Percentiles rank a stretch among this genome's conserved stretches.
phyloP scores from a whole-genome alignment of 805 yeast species.

The Suhomyces sp. region DNA sequence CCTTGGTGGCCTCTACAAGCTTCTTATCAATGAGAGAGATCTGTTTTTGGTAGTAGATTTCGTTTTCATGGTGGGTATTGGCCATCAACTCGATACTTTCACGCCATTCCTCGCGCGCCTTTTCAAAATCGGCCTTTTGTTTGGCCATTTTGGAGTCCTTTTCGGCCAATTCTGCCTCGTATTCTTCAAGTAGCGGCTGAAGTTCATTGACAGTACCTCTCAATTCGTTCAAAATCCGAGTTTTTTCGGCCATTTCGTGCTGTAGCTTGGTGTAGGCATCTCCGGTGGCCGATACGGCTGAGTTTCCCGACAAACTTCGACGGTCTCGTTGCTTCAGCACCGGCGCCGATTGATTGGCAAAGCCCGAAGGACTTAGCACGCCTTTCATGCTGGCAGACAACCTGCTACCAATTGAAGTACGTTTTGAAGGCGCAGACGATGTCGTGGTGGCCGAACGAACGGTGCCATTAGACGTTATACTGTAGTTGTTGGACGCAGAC shows the following conservation, averaged over 20 bases:
- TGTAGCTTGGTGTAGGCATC: slow-evolving; percentile 20
- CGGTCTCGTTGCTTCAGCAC: slow-evolving; percentile 3
- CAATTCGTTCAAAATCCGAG: slow-evolving; percentile 45
- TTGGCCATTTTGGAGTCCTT: slow-evolving; percentile 47
- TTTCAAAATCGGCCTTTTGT: slow-evolving; percentile 47
- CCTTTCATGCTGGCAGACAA: slow-evolving; percentile 5
- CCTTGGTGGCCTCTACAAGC: background rate
- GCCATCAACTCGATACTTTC: slow-evolving; percentile 57
- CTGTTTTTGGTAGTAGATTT: slow-evolving; percentile 45
- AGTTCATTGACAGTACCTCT: slow-evolving; percentile 48
- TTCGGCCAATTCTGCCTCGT: slow-evolving; percentile 40
- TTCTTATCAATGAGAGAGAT: slow-evolving; percentile 32
- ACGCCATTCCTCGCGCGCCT: slow-evolving; percentile 57
- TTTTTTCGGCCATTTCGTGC: slow-evolving; percentile 40
- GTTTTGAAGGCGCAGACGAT: background rate
- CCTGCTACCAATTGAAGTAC: slow-evolving; percentile 4
- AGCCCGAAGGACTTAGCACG: slow-evolving; percentile 3
- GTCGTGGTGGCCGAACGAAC: background rate
- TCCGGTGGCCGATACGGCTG: background rate
- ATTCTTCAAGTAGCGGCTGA: slow-evolving; percentile 46
- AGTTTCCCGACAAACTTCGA: background rate
- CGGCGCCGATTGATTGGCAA: slow-evolving; percentile 1
- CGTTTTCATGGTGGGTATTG: slow-evolving; percentile 54
- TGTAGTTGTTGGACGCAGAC: background rate
- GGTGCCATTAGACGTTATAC: background rate